Evolutionary conservation across 2,329 filamentous ascomycete species (phyloP), one percentile per base, ranked within the genome.

Genomic region (Spiromastix sp.): DNA sequence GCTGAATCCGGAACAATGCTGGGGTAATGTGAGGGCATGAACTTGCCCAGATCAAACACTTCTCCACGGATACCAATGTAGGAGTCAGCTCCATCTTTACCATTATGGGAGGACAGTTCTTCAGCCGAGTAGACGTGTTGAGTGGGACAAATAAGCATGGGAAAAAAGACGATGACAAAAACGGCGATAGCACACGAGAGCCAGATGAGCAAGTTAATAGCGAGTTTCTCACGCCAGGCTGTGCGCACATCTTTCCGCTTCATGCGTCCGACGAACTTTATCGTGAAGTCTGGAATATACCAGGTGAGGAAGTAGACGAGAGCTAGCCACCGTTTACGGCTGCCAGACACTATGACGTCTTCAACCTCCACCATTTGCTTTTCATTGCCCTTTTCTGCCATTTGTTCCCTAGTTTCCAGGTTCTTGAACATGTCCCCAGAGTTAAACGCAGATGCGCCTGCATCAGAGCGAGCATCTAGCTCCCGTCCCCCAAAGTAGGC

Each of bases 181-280:
- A 81, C 73, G 18, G 84, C 77, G 32, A 83, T 60, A 11, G 64
- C 66, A 62, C 89, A 96, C 55, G 72, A 75, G 38, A 89, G 66
- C 91, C 93, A 98, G 55, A 98, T 98, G 53, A 96, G 72, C 57
- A 98, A 70, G 67, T 98, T 98, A 71, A 98, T 98, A 36, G 91
- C 89, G 40, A 98, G 59, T 69, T 98, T 98, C 59, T 98, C 91
- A 54, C 91, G 74, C 91, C 91, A 98, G 1, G 91, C 91, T 56
- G 82, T 71, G 16, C 87, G 82, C 6, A 98, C 77, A 57, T 98
- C 91, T 55, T 93, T 93, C 42, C 91, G 83, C 40, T 81, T 74
- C 81, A 95, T 95, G 34, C 82, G 73, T 15, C 89, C 89, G 26
- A 93, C 42, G 48, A 70, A 68, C 36, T 77, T 74, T 54, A 96